Evolutionary conservation across 1,284 basidiomycete species (phyloP), one percentile per base, ranked within the genome.

Genomic region (Malassezia arunalokei): DNA sequence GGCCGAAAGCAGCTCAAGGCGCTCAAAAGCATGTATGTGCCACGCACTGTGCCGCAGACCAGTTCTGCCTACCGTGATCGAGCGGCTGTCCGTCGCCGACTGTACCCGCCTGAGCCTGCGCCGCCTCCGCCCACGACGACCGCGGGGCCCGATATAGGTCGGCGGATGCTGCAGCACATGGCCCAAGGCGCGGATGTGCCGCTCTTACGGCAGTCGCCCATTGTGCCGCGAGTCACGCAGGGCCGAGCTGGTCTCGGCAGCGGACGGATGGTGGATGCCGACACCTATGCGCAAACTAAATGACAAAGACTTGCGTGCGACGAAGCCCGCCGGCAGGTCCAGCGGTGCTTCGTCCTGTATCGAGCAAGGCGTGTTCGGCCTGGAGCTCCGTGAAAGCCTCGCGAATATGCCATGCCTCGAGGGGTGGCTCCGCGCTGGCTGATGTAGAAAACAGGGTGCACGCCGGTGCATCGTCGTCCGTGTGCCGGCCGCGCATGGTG

Each of bases 311-410:
- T 15, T 64, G 47, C 5, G 66, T 68, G 29, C 66, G 49, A 20
- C 65, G 58, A 9, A 68, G 51, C 2, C 66, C 66, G n/a, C 66
- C 66, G 29, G 61, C 58, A 3, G 60, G 58, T 3, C 65, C 58
- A 0, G 60, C 60, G n/a, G 56, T 57, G 29, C 62, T 32, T 6
- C 56, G 33, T 9, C 63, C 62, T 14, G 56, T 50, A 15, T 56
- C 43, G 24, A 70, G 52, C 1, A 65, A 53, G 6, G 59, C 51
- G 14, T 56, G 48, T 29, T 54, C 49, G 5, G 64, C 54, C 49
- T 71, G 67, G 24, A 70, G 53, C 29, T 64, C 48, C 1, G 67
- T 56, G 40, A 71, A 71, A 0, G 69, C 67, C 47, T 70, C 69
- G 35, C 62, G 66, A 43, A 71, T 63, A 48, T 71, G 68, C 20